A percentile compares a stretch with the other conserved stretches of the same genome.
phyloP scores from a whole-genome alignment of 768 basidiomycete genomes.

The Clathrus columnatus region DNA sequence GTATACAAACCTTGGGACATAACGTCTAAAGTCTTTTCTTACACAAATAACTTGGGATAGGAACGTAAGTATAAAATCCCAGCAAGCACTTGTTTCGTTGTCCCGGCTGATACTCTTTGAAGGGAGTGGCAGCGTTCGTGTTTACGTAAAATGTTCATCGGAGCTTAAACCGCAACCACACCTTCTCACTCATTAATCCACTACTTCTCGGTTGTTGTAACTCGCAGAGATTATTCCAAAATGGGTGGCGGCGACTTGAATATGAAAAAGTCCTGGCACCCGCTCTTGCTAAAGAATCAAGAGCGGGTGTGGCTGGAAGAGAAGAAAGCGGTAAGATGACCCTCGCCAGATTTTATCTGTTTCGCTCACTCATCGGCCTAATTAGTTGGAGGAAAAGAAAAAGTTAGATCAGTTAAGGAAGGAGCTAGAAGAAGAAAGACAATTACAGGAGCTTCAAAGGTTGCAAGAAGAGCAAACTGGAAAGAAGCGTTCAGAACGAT shows the following conservation, averaged over 20 bases:
- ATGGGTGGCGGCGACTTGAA: conserved; percentile 99
- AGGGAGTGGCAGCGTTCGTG: no score
- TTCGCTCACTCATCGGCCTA: conserved; percentile 15
- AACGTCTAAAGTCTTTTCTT: background rate
- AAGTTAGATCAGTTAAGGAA: conserved; percentile 94
- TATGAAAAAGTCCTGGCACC: conserved; percentile 99
- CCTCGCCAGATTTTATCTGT: background rate
- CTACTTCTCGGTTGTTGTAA: background rate
- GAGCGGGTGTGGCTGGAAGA: conserved; percentile 99
- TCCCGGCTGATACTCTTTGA: no score
- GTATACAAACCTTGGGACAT: background rate
- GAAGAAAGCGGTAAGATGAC: conserved; percentile 75
- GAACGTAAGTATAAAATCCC: no score
- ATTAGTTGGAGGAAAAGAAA: conserved; percentile 95
- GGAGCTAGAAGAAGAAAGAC: conserved; percentile 96
- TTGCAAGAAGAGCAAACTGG: conserved; percentile 94
- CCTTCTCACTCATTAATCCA: no score
- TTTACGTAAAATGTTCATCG: no score
- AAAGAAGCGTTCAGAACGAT: conserved; percentile 84
- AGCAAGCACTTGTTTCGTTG: no score
- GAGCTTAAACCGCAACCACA: no score
- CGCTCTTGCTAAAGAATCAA: conserved; percentile 96
- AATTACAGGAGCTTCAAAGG: conserved; percentile 91
- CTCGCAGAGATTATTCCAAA: conserved; percentile 34
- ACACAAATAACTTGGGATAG: no score